Conservation (phyloP, 139 green algal species). For the Micractinium conductrix region DNA sequence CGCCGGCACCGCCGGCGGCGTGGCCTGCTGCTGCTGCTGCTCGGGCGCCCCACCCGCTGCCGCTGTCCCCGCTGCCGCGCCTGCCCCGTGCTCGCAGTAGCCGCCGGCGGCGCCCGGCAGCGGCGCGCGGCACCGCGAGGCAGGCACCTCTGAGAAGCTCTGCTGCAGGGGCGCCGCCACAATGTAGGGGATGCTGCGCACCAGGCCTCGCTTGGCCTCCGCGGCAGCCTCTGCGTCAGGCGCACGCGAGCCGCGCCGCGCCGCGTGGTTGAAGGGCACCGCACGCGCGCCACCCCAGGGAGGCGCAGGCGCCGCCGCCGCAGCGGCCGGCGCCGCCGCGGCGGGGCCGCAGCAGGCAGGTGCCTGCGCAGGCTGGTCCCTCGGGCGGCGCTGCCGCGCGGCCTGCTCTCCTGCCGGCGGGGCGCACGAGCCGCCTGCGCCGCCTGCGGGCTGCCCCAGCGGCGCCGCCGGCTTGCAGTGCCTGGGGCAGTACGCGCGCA, state of each 20-base stretch:
- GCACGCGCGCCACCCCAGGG: constrained; percentile 17
- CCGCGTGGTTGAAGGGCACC: constrained; percentile 46
- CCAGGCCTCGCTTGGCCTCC: constrained; percentile 64
- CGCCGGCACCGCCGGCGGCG: no score
- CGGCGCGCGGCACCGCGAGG: not conserved
- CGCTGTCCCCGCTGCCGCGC: not conserved
- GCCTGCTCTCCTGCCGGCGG: no score
- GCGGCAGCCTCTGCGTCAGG: constrained; percentile 67
- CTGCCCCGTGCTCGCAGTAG: not conserved
- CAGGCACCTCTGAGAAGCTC: not conserved
- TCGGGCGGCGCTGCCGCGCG: not conserved
- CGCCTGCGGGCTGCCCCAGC: no score
- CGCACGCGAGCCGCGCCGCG: constrained; percentile 54
- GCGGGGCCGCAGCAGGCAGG: not conserved
- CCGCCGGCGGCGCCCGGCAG: no score
- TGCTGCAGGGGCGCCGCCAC: not conserved
- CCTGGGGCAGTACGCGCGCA: constrained; percentile 69
- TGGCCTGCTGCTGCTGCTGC: constrained; percentile 8
- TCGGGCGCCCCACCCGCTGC: not conserved
- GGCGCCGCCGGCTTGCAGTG: constrained; percentile 36
- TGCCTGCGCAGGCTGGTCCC: not conserved
- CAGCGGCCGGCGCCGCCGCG: not conserved
- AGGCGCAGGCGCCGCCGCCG: not conserved
- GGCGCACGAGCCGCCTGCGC: no score
- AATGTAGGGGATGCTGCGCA: constrained; percentile 62